phyloP scores from a whole-genome alignment of 257 asterid genomes.

The Solanum raphanifolium region DNA sequence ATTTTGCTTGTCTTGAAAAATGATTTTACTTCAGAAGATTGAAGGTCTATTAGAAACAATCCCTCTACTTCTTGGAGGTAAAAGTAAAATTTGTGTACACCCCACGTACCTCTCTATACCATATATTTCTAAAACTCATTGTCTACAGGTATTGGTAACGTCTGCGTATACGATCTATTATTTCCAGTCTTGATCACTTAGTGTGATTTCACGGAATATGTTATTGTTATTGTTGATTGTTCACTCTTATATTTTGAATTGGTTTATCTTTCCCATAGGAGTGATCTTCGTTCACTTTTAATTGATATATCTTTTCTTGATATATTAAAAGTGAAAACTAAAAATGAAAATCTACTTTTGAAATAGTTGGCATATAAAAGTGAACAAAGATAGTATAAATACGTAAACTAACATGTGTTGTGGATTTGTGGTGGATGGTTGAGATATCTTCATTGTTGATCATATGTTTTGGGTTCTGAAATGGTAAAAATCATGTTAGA shows the following conservation, averaged over 20 bases:
- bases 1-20: background rate
- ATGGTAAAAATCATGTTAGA: background rate
- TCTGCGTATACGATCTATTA: too few relatives aligned
- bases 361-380: background rate
- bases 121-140: background rate
- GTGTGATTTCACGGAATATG: background rate
- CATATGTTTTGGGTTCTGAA: background rate
- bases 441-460: background rate
- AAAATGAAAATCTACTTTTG: background rate
- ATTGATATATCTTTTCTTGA: background rate
- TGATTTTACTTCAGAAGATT: background rate
- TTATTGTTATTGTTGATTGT: too few relatives aligned
- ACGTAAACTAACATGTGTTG: background rate
- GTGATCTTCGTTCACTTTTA: background rate
- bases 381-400: background rate
- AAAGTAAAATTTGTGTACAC: background rate
- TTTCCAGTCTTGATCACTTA: too few relatives aligned
- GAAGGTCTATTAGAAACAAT: background rate
- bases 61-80: fast-evolving
- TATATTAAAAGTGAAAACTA: background rate
- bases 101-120: background rate
- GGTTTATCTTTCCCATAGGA: background rate
- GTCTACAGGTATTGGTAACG: background rate
- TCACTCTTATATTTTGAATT: background rate
- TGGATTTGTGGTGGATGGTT: background rate